These are phyloP conservation scores for Mycogone perniciosa DNA, from an alignment of 2,329 filamentous ascomycete species.

Conservation along the genomic window DNA sequence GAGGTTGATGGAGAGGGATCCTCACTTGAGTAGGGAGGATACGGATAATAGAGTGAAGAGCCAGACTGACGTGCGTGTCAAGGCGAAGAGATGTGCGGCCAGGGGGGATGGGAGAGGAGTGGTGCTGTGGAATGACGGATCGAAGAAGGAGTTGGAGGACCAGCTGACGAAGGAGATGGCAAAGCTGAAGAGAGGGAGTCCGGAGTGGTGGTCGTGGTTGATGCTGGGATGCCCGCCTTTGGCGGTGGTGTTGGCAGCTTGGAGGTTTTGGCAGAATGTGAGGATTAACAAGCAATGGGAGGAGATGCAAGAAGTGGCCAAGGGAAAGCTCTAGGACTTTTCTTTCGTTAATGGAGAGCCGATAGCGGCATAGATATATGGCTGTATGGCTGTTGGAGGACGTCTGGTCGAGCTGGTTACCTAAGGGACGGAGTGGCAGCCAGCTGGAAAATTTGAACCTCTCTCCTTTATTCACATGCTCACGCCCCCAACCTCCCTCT, in stretches of 20 bases:
- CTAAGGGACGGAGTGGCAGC: neutral
- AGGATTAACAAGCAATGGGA: slow-evolving; percentile 67
- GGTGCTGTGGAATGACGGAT: slow-evolving; percentile 87
- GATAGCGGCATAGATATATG: neutral
- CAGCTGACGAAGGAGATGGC: slow-evolving; percentile 62
- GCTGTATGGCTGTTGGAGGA: slow-evolving; percentile 1
- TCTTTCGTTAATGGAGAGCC: neutral
- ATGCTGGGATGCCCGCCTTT: slow-evolving; percentile 66
- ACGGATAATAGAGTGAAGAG: slow-evolving; percentile 79
- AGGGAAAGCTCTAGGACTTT: slow-evolving; percentile 32
- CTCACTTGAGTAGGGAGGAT: slow-evolving; percentile 75
- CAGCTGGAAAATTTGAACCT: slow-evolving; percentile 7
- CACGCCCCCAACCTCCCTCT: neutral
- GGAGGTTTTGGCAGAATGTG: slow-evolving; percentile 67
- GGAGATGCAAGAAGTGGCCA: slow-evolving; percentile 31
- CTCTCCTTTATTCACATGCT: neutral
- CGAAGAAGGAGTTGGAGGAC: slow-evolving; percentile 59
- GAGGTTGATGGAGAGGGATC: slow-evolving; percentile 67
- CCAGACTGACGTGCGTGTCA: slow-evolving; percentile 79
- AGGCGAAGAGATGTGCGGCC: slow-evolving; percentile 68
- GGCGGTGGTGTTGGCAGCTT: slow-evolving; percentile 60
- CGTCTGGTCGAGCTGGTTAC: no score
- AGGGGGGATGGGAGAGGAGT: slow-evolving; percentile 60
- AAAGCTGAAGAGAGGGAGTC: slow-evolving; percentile 56
- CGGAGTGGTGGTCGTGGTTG: slow-evolving; percentile 78